These are phyloP conservation scores for Claviceps purpurea DNA, from an alignment of 2,329 filamentous ascomycete genomes.

Conservation along the genomic window DNA sequence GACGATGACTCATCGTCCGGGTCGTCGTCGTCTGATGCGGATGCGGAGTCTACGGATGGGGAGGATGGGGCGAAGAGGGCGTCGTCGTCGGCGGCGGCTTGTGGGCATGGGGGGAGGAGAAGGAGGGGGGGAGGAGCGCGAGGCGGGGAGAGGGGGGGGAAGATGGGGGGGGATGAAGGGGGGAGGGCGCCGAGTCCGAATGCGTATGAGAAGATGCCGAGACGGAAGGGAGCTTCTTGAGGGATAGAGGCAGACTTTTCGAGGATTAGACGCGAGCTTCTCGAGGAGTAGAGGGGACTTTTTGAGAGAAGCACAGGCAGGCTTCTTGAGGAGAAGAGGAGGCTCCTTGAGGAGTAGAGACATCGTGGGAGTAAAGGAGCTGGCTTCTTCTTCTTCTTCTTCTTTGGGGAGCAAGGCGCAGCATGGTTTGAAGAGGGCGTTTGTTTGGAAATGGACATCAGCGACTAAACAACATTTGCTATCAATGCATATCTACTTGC, in stretches of 20 bases:
- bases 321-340: no score
- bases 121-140: background rate
- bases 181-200: slow-evolving; percentile 55
- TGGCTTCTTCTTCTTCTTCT: no score
- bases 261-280: no score
- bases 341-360: no score
- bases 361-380: no score
- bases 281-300: no score
- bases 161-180: slow-evolving; percentile 16
- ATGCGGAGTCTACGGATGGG: slow-evolving; percentile 1
- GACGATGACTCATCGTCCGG: slow-evolving; percentile 41
- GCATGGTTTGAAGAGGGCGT: no score
- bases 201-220: slow-evolving; percentile 64
- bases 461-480: no score
- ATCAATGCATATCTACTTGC: no score
- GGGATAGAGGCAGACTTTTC: background rate
- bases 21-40: slow-evolving; percentile 16
- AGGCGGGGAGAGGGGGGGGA: slow-evolving; percentile 11
- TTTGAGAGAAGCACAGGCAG: no score
- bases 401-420: no score
- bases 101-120: background rate
- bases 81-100: background rate
- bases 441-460: no score
- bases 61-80: slow-evolving; percentile 9
- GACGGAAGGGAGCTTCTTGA: slow-evolving; percentile 18